Evolutionary conservation across 2,329 filamentous ascomycete genomes (phyloP), one percentile per base, ranked within the genome.

Genomic region (Diaporthe nobilis): DNA sequence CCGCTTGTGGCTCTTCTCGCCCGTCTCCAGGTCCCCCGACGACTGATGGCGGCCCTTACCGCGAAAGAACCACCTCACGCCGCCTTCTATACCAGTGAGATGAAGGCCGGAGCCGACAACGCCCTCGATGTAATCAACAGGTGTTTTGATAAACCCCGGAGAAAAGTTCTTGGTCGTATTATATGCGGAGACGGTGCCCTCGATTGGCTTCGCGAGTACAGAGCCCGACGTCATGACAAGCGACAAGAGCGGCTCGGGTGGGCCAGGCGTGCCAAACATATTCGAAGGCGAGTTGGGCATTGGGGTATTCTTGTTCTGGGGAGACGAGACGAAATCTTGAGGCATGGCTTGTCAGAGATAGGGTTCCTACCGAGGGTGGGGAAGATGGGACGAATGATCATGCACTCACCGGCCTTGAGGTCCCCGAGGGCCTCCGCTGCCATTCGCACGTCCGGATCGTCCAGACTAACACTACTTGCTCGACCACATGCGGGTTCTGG

Each of bases 181-280:
- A 83, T 98, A 98, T 1, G 94, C 95, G 1, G 94, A 95, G 10
- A 96, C 90, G 0, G 95, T 96, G 71, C 93, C 92, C 79, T 94
- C 95, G 79, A 98, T 96, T 0, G 95, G 95, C 39, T 92, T 95
- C 13, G 94, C 95, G 22, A 98, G 90, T 77, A 97, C 88, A 0
- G 96, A 96, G 81, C 98, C 95, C 1, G 94, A 94, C 3, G 95
- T 96, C 0, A 95, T 97, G 31, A 98, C 90, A 1, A 98, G 91
- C 7, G 95, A 94, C 4, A 98, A 87, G 8, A 98, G 88, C 1
- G 96, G 97, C 83, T 98, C 95, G 20, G 87, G 85, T 1, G 87
- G 85, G 39, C 85, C 81, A 58, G 84, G 83, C 80, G 75, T 81
- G 77, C 82, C 74, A 77, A 83, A 80, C 71, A 83, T 82, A 78